A percentile compares a stretch with the other conserved stretches of the same genome.
Conservation (phyloP, 1,284 basidiomycete species). For the Afroboletus lepidellus region DNA sequence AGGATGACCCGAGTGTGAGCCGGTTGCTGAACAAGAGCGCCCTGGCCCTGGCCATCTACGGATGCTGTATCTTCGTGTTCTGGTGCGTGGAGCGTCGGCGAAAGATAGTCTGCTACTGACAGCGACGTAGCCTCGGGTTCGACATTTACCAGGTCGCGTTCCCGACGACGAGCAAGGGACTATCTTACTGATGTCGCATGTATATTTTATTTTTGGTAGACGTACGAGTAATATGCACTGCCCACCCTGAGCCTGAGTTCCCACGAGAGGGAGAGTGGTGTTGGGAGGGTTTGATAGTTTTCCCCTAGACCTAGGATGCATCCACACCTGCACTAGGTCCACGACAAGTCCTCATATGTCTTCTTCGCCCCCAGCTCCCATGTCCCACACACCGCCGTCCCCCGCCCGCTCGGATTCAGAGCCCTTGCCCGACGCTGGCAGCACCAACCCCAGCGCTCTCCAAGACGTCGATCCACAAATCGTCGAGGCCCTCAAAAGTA, state of each 20-base stretch:
- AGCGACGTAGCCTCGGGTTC: constrained; percentile 58
- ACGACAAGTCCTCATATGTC: constrained; percentile 19
- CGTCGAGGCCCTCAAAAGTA: constrained; percentile 79
- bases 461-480: constrained; percentile 64
- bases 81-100: constrained; percentile 56
- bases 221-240: constrained; percentile 12
- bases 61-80: constrained; percentile 80
- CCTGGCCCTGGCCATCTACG: constrained; percentile 72
- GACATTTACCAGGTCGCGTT: constrained; percentile 68
- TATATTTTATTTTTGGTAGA: constrained; percentile 12
- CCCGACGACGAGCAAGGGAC: constrained; percentile 17
- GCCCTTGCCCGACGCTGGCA: constrained; percentile 26
- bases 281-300: constrained; percentile 6
- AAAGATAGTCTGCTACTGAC: constrained; percentile 6
- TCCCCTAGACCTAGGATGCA: constrained; percentile 36
- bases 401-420: constrained; percentile 30
- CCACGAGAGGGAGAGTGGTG: constrained; percentile 22
- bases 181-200: constrained; percentile 13
- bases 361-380: constrained; percentile 6
- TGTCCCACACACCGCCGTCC: constrained; percentile 6
- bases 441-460: constrained; percentile 16
- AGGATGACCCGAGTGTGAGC: constrained; percentile 58
- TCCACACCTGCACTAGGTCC: constrained; percentile 22
- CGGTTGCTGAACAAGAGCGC: constrained; percentile 62
- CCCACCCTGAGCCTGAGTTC: constrained; percentile 10